Evolutionary conservation across 352 stramenopile species (phyloP), one percentile per base, ranked within the genome.

Genomic region (Phytophthora capsici): DNA sequence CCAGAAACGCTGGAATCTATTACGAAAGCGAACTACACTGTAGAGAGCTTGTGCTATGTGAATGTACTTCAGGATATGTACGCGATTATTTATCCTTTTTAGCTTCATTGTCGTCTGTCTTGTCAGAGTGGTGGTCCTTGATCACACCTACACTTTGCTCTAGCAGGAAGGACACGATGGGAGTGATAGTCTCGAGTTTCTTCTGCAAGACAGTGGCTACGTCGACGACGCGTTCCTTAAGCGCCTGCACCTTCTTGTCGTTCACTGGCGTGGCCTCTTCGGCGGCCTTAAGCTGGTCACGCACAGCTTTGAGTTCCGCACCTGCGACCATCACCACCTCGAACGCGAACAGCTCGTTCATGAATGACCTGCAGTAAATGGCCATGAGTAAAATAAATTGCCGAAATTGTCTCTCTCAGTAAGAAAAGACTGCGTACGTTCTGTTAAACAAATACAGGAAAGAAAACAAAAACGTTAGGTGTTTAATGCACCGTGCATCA

Each of bases 291-390:
- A 89, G 67, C 59, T 88, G 78, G 51, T 88, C 76, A 36, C 77
- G 78, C 48, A 88, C 72, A 10, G 74, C 73, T 49, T 89, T 89
- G 43, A 89, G 74, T 62, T 89, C 80, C 8, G 77, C 79, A 36
- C 80, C 80, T 0, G 80, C 80, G 12, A 88, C 78, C 43, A 89
- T 51, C 56, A 89, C 80, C 28, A 89, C 80, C 58, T 89, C 80
- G 44, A 84, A 89, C 23, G 72, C 69, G 57, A 89, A 89, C 19
- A 89, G 49, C 53, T 89, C 80, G 50, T 88, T 86, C 59, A 89
- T 53, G 41, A 88, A 89, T 14, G 61, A 75, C 47, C 78, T 89
- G 51, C 8, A 66, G 16, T 26, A 66, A 3, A 28, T 6, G 2
- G 38, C 12, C 1, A 55, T 44, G 37, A 46, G 58, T 41, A 44